Evolutionary conservation across 345 rosid species (phyloP), one percentile per base, ranked within the genome.

Genomic region (Carallia pectinifolia): DNA sequence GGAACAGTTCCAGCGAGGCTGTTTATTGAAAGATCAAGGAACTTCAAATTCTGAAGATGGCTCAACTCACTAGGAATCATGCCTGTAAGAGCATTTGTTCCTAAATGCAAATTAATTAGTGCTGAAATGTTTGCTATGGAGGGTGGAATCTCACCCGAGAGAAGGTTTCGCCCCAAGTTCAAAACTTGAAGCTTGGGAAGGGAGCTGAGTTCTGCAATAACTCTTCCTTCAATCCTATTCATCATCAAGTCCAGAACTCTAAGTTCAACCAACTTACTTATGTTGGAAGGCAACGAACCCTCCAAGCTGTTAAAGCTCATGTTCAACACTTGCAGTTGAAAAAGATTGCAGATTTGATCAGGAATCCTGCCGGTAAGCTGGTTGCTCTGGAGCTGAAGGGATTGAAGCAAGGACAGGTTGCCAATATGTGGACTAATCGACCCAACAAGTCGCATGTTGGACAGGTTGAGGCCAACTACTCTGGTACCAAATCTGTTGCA

Each of bases 341-440:
- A 68, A 58, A 84, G 85, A 74, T 79, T 64, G 13, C 76, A 70
- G 64, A 84, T 75, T 77, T 84, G 72, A 15, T 52, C 56, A 4
- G 88, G 86, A 68, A 86, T 59, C 34, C 56, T 39, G 2, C 86
- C 88, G 53, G 61, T 40, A 59, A 84, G 76, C 48, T 73, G 83
- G 56, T 82, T 86, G 58, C 68, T 77, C 62, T 80, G 81, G 54
- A 86, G 86, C 48, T 86, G 62, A 56, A 84, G 82, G 29, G 88
- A 82, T 18, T 65, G 62, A 68, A 86, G 90, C 58, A 79, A 80
- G 10, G 85, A 74, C 53, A 86, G 81, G 58, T 84, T 86, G 66
- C 86, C 81, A 50, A 86, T 75, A 3, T 65, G 68, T 44, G 88
- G 82, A 44, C 75, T 82, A 65, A 86, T 79, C 12, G 82, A 68